Conservation (phyloP, 2,329 filamentous ascomycete species). For the Amylocarpus encephaloides region DNA sequence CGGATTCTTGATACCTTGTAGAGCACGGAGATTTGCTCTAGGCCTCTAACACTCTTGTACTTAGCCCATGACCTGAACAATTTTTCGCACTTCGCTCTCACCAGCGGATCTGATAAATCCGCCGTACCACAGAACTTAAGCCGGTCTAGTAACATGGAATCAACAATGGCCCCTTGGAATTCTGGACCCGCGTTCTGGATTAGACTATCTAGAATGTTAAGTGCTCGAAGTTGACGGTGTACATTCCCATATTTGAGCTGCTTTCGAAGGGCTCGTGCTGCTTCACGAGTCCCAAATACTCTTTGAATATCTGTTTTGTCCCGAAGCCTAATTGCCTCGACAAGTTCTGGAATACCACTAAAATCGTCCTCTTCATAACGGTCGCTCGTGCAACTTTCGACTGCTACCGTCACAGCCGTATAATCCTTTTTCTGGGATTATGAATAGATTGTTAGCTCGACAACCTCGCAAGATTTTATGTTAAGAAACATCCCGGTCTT, state of each 20-base stretch:
- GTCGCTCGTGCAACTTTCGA: constrained; percentile 87
- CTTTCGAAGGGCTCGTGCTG: constrained; percentile 87
- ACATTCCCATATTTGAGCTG: constrained; percentile 97
- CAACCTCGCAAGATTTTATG: background rate
- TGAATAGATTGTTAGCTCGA: constrained; percentile 6
- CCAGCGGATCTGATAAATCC: constrained; percentile 73
- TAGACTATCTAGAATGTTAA: constrained; percentile 83
- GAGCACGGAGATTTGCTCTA: constrained; percentile 72
- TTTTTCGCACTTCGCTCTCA: constrained; percentile 81
- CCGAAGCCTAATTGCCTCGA: constrained; percentile 79
- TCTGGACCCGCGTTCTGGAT: constrained; percentile 88
- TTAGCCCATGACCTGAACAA: constrained; percentile 86
- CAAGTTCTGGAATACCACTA: constrained; percentile 84
- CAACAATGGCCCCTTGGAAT: constrained; percentile 81
- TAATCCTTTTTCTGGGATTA: constrained; percentile 69
- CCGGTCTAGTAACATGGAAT: constrained; percentile 87
- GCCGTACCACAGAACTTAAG: constrained; percentile 83
- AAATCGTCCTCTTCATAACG: constrained; percentile 86
- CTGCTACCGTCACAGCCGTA: constrained; percentile 85
- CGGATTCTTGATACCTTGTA: constrained; percentile 57
- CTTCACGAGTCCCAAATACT: constrained; percentile 77
- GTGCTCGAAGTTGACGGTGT: constrained; percentile 84
- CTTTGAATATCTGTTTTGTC: constrained; percentile 44
- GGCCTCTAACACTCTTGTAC: constrained; percentile 74
- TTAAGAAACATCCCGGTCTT: background rate